A percentile compares a stretch with the other conserved stretches of the same genome.
Evolutionary conservation across 2,329 filamentous ascomycete species (phyloP).

Genomic region (Mollisia scopiformis): DNA sequence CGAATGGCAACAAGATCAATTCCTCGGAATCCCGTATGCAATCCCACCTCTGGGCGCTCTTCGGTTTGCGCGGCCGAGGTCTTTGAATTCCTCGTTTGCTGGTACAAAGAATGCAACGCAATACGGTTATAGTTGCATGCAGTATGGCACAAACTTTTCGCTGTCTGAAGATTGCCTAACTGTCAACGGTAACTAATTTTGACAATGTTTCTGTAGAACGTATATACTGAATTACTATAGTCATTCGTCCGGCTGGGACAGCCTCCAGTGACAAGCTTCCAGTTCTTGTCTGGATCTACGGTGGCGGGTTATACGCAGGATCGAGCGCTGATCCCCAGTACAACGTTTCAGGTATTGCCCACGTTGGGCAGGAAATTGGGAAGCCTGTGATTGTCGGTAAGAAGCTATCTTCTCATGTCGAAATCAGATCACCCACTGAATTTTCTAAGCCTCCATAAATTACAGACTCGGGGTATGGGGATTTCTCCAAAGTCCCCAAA

Average conservation of each 20-base stretch:
- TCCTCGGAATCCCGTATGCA: conserved; percentile 52
- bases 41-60: conserved; percentile 47
- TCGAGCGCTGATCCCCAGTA: conserved; percentile 58
- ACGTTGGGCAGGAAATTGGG: conserved; percentile 52
- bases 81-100: conserved; percentile 43
- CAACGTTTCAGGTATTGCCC: conserved; percentile 65
- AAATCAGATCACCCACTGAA: conserved; percentile 21
- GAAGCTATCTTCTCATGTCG: background rate
- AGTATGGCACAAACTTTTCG: conserved; percentile 43
- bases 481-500: background rate
- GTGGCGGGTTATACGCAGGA: conserved; percentile 56
- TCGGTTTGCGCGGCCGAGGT: conserved; percentile 44
- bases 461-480: conserved; percentile 3
- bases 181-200: conserved; percentile 37
- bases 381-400: conserved; percentile 49
- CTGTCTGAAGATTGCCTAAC: conserved; percentile 53
- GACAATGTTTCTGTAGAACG: background rate
- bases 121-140: conserved; percentile 50
- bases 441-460: conserved; percentile 4
- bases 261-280: conserved; percentile 40
- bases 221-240: conserved; percentile 22
- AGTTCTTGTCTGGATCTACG: conserved; percentile 60
- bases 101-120: conserved; percentile 43
- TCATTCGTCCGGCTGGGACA: conserved; percentile 44
- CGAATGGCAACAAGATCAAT: conserved; percentile 40